phyloP scores from a whole-genome alignment of 2,329 filamentous ascomycete species.

The Ceratocystis ficicola region DNA sequence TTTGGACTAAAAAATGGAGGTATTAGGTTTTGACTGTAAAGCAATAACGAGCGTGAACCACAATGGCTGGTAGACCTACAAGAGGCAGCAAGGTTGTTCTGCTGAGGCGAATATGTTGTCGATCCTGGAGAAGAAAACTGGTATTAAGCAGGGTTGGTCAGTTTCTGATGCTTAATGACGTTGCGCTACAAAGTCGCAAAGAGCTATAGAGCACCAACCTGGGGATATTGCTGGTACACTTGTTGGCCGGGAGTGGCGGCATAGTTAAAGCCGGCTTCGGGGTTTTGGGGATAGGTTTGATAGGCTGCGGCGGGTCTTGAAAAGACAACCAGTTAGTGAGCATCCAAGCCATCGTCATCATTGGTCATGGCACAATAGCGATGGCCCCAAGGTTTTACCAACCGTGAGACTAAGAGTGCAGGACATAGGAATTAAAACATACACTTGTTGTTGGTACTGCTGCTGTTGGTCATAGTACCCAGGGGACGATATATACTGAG shows the following conservation, averaged over 20 bases:
- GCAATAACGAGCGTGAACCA: not conserved
- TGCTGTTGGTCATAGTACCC: conserved; percentile 11
- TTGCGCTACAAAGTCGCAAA: too few species aligned
- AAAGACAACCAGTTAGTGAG: not conserved
- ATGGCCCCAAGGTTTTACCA: not conserved
- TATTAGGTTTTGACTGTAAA: not conserved
- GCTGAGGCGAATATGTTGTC: conserved; percentile 15
- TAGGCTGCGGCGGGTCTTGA: conserved; percentile 3
- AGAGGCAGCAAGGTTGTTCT: not conserved
- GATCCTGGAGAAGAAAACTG: conserved; percentile 8
- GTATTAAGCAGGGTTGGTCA: not conserved
- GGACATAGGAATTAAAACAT: not conserved
- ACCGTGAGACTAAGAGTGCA: not conserved
- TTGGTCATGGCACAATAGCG: not conserved
- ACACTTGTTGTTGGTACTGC: conserved; percentile 9
- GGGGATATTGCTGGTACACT: conserved; percentile 41
- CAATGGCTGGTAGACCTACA: not conserved
- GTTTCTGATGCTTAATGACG: not conserved
- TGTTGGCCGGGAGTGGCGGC: not conserved
- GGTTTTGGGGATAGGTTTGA: conserved; percentile 4
- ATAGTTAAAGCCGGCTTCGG: not conserved
- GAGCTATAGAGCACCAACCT: conserved; percentile 32
- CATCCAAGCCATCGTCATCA: not conserved
- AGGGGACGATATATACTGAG: conserved; percentile 1
- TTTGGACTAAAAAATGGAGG: conserved; percentile 31